phyloP scores from a whole-genome alignment of 1,284 basidiomycete species.

The Lignosus rhinocerotis region DNA sequence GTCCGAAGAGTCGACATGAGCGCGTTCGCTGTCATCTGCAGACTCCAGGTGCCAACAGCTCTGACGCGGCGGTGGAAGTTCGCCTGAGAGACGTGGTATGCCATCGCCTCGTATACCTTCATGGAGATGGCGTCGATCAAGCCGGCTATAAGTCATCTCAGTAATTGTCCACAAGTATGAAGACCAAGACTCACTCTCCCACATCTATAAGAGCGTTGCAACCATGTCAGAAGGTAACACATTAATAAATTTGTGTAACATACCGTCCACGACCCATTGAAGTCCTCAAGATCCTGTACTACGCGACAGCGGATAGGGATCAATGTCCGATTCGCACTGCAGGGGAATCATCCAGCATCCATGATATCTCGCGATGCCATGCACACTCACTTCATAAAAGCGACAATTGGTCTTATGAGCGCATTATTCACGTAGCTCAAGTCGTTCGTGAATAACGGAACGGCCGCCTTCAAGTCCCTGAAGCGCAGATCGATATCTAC shows the following conservation, averaged over 20 bases:
- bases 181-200: constrained; percentile 68
- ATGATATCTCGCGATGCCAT: not conserved
- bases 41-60: constrained; percentile 82
- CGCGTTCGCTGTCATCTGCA: constrained; percentile 72
- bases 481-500: constrained; percentile 96
- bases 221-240: constrained; percentile 4
- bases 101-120: constrained; percentile 88
- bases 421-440: constrained; percentile 93
- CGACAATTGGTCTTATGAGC: constrained; percentile 95
- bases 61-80: constrained; percentile 87
- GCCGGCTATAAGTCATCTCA: constrained; percentile 55
- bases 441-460: constrained; percentile 88
- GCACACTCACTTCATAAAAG: constrained; percentile 89
- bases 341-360: constrained; percentile 5
- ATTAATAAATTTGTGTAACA: not conserved
- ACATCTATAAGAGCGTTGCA: constrained; percentile 56
- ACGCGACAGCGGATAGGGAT: constrained; percentile 90
- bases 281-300: constrained; percentile 76
- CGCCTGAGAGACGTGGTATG: constrained; percentile 86
- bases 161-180: not conserved
- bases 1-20: constrained; percentile 61
- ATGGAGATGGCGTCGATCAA: constrained; percentile 80
- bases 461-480: constrained; percentile 93
- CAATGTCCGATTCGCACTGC: constrained; percentile 85
- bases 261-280: constrained; percentile 90